phyloP scores from a whole-genome alignment of 331 rosid genomes.

The Erythrophleum ivorense region DNA sequence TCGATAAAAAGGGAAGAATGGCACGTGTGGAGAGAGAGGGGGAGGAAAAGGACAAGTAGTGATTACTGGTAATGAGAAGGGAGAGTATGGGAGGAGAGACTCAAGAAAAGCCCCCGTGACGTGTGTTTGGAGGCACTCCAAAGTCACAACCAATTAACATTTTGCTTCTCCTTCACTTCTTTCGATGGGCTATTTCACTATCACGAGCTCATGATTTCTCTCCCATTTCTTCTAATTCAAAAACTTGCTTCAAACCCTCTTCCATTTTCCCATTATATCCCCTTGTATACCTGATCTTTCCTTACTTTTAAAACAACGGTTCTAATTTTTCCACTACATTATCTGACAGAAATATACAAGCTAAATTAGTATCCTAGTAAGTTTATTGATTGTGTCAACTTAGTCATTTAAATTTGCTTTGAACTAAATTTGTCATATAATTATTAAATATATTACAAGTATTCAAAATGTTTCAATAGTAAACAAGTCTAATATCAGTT shows the following conservation, averaged over 20 bases:
- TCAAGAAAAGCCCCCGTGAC: slow-evolving; percentile 84
- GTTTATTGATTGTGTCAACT: too few relatives aligned
- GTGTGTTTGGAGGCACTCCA: slow-evolving; percentile 94
- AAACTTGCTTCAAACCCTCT: neutral
- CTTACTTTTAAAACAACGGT: too few relatives aligned
- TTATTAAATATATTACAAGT: too few relatives aligned
- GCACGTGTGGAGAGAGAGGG: slow-evolving; percentile 70
- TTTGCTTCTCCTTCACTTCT: slow-evolving; percentile 81
- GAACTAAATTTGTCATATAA: too few relatives aligned
- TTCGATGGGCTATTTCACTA: slow-evolving; percentile 75
- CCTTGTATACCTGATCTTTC: neutral
- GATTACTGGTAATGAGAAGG: slow-evolving; percentile 47
- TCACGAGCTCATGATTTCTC: slow-evolving; percentile 73
- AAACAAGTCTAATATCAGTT: too few relatives aligned
- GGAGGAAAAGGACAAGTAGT: slow-evolving; percentile 45
- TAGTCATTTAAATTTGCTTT: too few relatives aligned
- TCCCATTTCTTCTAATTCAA: neutral
- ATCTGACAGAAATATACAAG: too few relatives aligned
- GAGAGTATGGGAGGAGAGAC: slow-evolving; percentile 32
- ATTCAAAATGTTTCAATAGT: too few relatives aligned
- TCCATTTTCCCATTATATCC: neutral
- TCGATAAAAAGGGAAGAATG: slow-evolving; percentile 47
- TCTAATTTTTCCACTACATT: too few relatives aligned
- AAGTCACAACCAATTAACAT: slow-evolving; percentile 61
- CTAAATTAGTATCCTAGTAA: too few relatives aligned